These are phyloP conservation scores for Apiotrichum porosum DNA, from an alignment of 1,284 basidiomycete genomes.

Conservation along the genomic window DNA sequence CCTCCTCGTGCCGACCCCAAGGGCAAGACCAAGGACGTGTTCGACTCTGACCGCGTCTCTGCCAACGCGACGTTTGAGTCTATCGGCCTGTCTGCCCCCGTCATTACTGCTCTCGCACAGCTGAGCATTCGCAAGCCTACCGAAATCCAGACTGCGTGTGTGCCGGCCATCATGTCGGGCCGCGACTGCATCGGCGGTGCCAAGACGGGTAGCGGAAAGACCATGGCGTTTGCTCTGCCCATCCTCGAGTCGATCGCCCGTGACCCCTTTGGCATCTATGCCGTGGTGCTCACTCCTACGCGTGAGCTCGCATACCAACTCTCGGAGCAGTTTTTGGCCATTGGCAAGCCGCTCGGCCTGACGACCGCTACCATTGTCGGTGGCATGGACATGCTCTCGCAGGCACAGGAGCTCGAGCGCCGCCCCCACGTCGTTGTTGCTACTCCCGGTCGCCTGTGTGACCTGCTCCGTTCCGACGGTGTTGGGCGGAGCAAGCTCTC, in stretches of 20 bases:
- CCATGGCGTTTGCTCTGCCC: constrained; percentile 92
- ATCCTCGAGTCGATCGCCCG: constrained; percentile 82
- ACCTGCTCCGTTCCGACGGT: constrained; percentile 74
- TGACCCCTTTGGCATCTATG: constrained; percentile 92
- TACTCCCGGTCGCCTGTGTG: constrained; percentile 91
- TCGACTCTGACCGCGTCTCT: constrained; percentile 58
- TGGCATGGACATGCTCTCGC: constrained; percentile 97
- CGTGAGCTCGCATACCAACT: constrained; percentile 96
- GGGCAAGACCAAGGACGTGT: constrained; percentile 6
- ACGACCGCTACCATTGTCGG: constrained; percentile 88
- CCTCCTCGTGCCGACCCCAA: constrained; percentile 12
- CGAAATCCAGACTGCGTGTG: constrained; percentile 82
- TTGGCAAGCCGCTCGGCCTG: constrained; percentile 74
- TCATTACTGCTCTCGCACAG: constrained; percentile 65
- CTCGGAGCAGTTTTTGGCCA: constrained; percentile 88
- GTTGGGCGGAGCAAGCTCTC: constrained; percentile 64
- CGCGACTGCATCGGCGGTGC: constrained; percentile 95
- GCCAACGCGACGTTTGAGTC: constrained; percentile 62
- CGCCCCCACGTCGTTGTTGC: constrained; percentile 93
- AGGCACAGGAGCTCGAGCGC: constrained; percentile 78
- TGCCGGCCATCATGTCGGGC: constrained; percentile 76
- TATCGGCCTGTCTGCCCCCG: constrained; percentile 67
- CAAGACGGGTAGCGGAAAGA: constrained; percentile 97
- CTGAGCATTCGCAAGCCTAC: constrained; percentile 87
- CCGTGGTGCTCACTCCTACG: constrained; percentile 88